phyloP scores from a whole-genome alignment of 176 grass and related monocot genomes.

The Eremochloa ophiuroides region DNA sequence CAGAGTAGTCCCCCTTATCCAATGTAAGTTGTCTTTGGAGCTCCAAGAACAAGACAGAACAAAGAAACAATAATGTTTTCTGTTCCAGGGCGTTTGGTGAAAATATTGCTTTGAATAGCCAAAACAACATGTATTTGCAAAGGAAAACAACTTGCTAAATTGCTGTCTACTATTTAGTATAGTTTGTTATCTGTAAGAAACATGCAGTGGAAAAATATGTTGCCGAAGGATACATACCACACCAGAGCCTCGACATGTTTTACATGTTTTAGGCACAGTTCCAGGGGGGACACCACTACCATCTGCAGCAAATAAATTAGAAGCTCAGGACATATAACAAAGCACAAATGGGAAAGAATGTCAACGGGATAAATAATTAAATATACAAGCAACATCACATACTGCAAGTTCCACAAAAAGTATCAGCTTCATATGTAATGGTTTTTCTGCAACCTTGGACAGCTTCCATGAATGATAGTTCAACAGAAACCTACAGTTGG shows the following conservation, averaged over 20 bases:
- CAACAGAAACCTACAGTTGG: slow-evolving; percentile 64
- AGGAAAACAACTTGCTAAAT: background rate
- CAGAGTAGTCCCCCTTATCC: background rate
- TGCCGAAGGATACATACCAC: slow-evolving; percentile 51
- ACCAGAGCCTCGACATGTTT: slow-evolving; percentile 79
- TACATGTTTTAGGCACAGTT: slow-evolving; percentile 92
- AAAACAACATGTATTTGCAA: background rate
- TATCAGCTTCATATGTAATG: slow-evolving; percentile 68
- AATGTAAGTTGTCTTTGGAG: background rate
- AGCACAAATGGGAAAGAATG: background rate
- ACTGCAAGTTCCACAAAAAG: slow-evolving; percentile 89
- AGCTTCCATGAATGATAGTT: slow-evolving; percentile 97
- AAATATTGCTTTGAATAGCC: background rate
- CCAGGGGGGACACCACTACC: slow-evolving; percentile 90
- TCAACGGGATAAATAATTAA: background rate
- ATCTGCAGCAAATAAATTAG: slow-evolving; percentile 52
- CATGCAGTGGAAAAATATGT: slow-evolving; percentile 1
- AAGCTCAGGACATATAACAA: slow-evolving; percentile 6
- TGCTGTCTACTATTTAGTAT: background rate
- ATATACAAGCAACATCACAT: slow-evolving; percentile 35
- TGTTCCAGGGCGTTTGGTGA: background rate
- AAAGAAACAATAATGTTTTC: background rate
- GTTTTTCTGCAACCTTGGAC: slow-evolving; percentile 93
- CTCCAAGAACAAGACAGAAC: background rate
- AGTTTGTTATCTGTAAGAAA: background rate